Base-by-base conservation (phyloP, 345 rosid species). In the Brassica rapa region DNA sequence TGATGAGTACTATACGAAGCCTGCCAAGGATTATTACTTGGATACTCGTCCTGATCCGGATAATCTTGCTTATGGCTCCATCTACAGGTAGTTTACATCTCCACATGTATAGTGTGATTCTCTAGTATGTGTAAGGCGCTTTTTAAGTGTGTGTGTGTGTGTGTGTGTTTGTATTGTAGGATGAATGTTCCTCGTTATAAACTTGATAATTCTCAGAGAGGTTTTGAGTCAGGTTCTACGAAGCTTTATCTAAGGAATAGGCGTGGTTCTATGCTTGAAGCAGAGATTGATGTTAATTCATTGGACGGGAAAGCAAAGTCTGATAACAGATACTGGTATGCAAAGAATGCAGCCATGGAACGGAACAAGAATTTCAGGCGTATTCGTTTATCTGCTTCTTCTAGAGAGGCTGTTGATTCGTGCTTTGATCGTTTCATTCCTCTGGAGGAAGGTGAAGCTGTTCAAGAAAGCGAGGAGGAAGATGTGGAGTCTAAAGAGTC, bases 141-240 rank as follows among this genome's bases (percentile, higher is more conserved):
- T 63, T 16, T 49, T 62, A 16, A 60, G 64, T 56, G 25, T 69
- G 7, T 19, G 21, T 19, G 19, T 19, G 19, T 19, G 19, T 19
- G 19, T 27, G 3, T 68, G 6, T 70, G 63, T 56, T 27, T 35
- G 39, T 37, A 5, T 62, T 89, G 88, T 86, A 90, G 99, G 80
- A 91, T 91, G 99, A 86, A 91, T 78, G 87, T 95, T 65, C 96
- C 98, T 7, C 90, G 88, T 43, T 90, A 91, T 82, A 93, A 86
- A 71, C 85, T 83, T 56, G 79, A 77, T 74, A 82, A 63, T 78
- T 75, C 83, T 46, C 83, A 81, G 37, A 85, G 87, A 56, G 74
- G 55, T 66, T 62, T 71, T 68, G 73, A 75, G 49, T 84, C 80
- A 41, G 76, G 64, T 79, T 72, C 67, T 37, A n/a, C 46, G 75